Evolutionary conservation across 1,139 yeast genomes (phyloP), one percentile per base, ranked within the genome.

Genomic region (Starmera stellimalicola): DNA sequence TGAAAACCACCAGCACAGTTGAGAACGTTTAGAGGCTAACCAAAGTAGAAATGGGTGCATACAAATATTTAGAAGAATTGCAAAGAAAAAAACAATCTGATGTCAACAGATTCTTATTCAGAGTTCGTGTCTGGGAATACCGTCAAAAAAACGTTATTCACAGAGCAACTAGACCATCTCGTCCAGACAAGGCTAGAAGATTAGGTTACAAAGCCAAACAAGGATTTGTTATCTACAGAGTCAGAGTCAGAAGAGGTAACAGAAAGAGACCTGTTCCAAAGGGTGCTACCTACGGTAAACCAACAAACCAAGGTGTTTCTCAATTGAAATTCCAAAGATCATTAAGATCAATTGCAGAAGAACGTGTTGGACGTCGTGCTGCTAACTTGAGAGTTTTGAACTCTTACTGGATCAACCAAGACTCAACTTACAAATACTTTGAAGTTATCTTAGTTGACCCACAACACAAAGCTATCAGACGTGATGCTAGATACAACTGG

Each of bases 221-320:
- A 77, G 98, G 98, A 58, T 91, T 84, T 66, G 96, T 84, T 54
- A 77, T 91, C 77, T 91, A 73, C 95, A 83, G 98, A 73, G 73
- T 88, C 68, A 87, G 98, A 74, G 98, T 91, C 60, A 87, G 97
- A 78, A 85, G 98, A 76, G 98, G 98, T 77, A 91, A 93, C 77
- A 88, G 98, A 81, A 91, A 91, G 95, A 85, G 95, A 77, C 97
- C 96, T 61, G 97, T 82, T 62, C 88, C 94, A 75, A 91, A 91
- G 91, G 98, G 98, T 83, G 97, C 96, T 61, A 91, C 97, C 66
- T 88, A 88, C 81, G 98, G 98, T 84, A 91, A 91, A 83, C 98
- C 98, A 80, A 91, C 98, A 77, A 91, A 91, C 94, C 95, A 85
- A 77, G 98, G 98, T 84, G 93, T 91, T 57, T 79, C 79, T 78